phyloP scores from a whole-genome alignment of 73 alveolate species.

The Paramecium primaurelia region DNA sequence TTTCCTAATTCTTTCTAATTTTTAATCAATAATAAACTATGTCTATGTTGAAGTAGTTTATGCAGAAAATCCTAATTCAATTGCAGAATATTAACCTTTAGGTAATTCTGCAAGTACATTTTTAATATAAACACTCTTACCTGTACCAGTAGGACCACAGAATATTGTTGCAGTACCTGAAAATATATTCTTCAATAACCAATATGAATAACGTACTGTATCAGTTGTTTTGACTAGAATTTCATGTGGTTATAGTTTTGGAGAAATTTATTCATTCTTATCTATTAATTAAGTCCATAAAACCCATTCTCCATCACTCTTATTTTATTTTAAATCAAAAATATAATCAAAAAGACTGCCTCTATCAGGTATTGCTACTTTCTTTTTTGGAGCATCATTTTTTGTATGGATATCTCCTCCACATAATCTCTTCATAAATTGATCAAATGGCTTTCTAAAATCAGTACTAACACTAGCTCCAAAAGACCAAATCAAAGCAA shows the following conservation, averaged over 20 bases:
- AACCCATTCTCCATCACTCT: slow-evolving; percentile 80
- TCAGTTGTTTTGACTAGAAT: slow-evolving; percentile 99
- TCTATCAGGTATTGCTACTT: slow-evolving; percentile 93
- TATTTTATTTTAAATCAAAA: slow-evolving; percentile 88
- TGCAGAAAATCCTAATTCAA: slow-evolving; percentile 95
- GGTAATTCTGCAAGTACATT: slow-evolving; percentile 93
- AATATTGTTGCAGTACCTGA: slow-evolving; percentile 92
- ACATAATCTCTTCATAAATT: slow-evolving; percentile 86
- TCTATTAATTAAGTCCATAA: slow-evolving; percentile 92
- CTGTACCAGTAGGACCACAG: slow-evolving; percentile 99
- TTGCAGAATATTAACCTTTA: slow-evolving; percentile 83
- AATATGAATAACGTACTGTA: slow-evolving; percentile 93
- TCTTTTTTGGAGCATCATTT: slow-evolving; percentile 82
- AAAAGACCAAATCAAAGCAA: slow-evolving; percentile 96
- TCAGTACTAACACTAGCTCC: slow-evolving; percentile 95
- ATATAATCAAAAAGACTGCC: slow-evolving; percentile 97
- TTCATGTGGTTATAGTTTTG: slow-evolving; percentile 91
- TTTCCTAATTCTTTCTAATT: slow-evolving; percentile 94
- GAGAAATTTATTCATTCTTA: slow-evolving; percentile 82
- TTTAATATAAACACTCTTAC: slow-evolving; percentile 94
- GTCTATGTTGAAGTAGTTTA: slow-evolving; percentile 98
- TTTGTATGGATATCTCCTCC: slow-evolving; percentile 80
- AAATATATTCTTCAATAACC: slow-evolving; percentile 81
- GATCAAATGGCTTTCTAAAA: slow-evolving; percentile 89
- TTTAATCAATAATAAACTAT: slow-evolving; percentile 92